These are phyloP conservation scores for Aechmea fasciata DNA, from an alignment of 176 grass and related monocot genomes.

Conservation along the genomic window DNA sequence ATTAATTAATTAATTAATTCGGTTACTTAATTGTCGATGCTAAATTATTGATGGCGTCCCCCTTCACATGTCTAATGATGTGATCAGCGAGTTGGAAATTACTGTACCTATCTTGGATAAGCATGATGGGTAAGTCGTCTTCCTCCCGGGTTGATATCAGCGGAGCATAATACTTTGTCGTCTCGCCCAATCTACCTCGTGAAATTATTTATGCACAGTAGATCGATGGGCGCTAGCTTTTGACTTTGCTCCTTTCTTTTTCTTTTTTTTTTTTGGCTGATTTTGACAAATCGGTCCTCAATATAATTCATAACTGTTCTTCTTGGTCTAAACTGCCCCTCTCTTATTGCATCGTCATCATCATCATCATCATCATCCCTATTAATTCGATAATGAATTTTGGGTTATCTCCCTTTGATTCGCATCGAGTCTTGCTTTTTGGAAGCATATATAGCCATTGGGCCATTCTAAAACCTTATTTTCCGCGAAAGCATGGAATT, in stretches of 20 bases:
- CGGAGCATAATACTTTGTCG: neutral
- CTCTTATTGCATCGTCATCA: neutral
- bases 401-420: neutral
- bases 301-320: neutral
- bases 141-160: neutral
- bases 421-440: neutral
- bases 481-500: too few species aligned
- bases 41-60: neutral
- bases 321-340: neutral
- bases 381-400: too few species aligned
- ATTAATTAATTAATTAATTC: too few species aligned
- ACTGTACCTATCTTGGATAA: neutral
- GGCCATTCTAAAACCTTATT: too few species aligned
- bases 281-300: neutral
- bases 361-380: too few species aligned
- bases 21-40: neutral
- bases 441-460: neutral
- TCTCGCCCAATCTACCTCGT: neutral
- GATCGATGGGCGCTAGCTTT: neutral
- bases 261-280: neutral
- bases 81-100: neutral
- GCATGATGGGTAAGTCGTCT: neutral
- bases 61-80: neutral
- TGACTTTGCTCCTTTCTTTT: neutral
- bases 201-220: neutral